These are phyloP conservation scores for Arachnopeziza araneosa DNA, from an alignment of 2,329 filamentous ascomycete species.

Conservation along the genomic window DNA sequence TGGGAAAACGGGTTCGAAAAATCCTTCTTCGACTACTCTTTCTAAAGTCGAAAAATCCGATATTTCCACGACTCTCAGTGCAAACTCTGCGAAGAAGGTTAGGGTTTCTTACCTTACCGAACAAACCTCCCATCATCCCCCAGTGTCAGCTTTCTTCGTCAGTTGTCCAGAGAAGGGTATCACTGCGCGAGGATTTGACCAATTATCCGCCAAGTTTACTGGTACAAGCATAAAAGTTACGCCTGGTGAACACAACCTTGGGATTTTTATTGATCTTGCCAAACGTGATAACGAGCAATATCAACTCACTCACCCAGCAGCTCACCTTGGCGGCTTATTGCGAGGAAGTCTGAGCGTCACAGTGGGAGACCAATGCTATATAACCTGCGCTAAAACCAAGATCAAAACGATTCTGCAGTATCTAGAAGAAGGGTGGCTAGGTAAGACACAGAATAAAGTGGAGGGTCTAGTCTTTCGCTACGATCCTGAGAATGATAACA, in stretches of 20 bases:
- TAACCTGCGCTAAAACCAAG: slow-evolving; percentile 84
- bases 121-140: slow-evolving; percentile 96
- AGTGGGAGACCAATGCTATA: slow-evolving; percentile 82
- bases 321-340: slow-evolving; percentile 82
- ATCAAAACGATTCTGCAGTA: slow-evolving; percentile 92
- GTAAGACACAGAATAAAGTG: slow-evolving; percentile 84
- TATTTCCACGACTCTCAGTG: neutral
- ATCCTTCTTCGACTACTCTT: slow-evolving; percentile 17
- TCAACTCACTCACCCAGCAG: slow-evolving; percentile 90
- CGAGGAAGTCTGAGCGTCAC: slow-evolving; percentile 84
- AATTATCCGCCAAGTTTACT: slow-evolving; percentile 96
- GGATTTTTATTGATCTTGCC: slow-evolving; percentile 87
- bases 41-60: slow-evolving; percentile 9
- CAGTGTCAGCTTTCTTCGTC: slow-evolving; percentile 92
- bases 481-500: slow-evolving; percentile 78
- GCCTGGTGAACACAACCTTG: slow-evolving; percentile 87
- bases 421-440: slow-evolving; percentile 90
- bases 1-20: slow-evolving; percentile 14
- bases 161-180: slow-evolving; percentile 89
- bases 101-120: slow-evolving; percentile 93
- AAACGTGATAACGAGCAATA: slow-evolving; percentile 83
- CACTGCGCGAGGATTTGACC: slow-evolving; percentile 84
- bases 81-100: slow-evolving; percentile 53
- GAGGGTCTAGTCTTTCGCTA: slow-evolving; percentile 89
- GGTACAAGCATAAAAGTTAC: slow-evolving; percentile 89